These are phyloP conservation scores for Dryas alaskensis DNA, from an alignment of 306 rosid genomes.

Conservation along the genomic window DNA sequence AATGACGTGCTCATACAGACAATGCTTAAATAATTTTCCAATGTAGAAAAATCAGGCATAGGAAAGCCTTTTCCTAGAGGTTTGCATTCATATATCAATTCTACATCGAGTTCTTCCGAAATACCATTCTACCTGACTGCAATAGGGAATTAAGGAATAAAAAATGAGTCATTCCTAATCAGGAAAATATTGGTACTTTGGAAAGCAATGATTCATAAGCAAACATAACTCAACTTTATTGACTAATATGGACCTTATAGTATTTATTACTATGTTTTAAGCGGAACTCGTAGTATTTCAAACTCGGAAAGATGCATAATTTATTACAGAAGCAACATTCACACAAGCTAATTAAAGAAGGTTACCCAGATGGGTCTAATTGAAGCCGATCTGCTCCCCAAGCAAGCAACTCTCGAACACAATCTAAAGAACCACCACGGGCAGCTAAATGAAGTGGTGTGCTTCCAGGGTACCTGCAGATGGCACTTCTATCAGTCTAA, in stretches of 20 bases:
- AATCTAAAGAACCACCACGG: conserved; percentile 76
- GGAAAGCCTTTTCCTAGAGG: neutral
- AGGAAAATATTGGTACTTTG: neutral
- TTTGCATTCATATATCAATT: neutral
- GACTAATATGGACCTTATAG: neutral
- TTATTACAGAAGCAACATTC: neutral
- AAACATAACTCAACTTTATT: neutral
- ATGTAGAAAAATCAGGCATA: neutral
- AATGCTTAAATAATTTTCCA: neutral
- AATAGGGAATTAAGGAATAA: neutral
- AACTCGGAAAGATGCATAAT: neutral
- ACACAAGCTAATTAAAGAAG: neutral
- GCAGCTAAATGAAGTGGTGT: conserved; percentile 91
- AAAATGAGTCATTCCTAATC: neutral
- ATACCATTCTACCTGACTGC: neutral
- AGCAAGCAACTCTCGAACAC: conserved; percentile 76
- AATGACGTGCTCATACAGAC: neutral
- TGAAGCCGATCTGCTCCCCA: conserved; percentile 93
- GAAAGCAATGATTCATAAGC: neutral
- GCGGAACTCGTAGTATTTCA: neutral
- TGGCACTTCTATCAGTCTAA: conserved; percentile 36
- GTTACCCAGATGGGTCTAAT: conserved; percentile 75
- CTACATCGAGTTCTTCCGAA: neutral
- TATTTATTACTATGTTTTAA: neutral
- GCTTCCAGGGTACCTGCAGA: conserved; percentile 75